Evolutionary conservation across 2,329 filamentous ascomycete genomes (phyloP).

Genomic region (Colletotrichum theobromicola): DNA sequence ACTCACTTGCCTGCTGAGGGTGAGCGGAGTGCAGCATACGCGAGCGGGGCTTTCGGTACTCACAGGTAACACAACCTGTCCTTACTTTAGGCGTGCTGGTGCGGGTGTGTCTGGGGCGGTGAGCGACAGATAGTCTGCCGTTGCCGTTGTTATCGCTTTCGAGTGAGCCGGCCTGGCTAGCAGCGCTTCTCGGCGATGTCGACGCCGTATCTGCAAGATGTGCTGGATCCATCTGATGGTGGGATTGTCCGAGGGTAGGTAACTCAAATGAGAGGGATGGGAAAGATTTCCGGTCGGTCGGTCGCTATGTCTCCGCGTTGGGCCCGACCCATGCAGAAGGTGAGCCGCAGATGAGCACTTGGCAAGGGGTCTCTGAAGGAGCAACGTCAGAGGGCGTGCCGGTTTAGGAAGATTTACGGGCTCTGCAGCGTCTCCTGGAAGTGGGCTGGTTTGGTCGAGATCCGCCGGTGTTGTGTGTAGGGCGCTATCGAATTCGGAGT

Average conservation of each 20-base stretch:
- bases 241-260: not conserved
- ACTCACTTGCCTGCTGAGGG: slow-evolving; percentile 18
- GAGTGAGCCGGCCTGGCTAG: not conserved
- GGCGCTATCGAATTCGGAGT: not conserved
- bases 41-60: not conserved
- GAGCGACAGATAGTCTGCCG: not conserved
- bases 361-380: not conserved
- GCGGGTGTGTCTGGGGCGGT: slow-evolving; percentile 17
- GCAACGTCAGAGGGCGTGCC: not conserved
- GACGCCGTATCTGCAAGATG: slow-evolving; percentile 12
- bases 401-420: not conserved
- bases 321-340: slow-evolving; percentile 1
- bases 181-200: not conserved
- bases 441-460: not conserved
- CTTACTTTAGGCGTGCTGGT: slow-evolving; percentile 23
- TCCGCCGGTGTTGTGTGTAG: not conserved
- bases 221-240: slow-evolving; percentile 10
- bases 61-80: slow-evolving; percentile 24
- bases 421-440: not conserved
- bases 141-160: not conserved
- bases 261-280: slow-evolving; percentile 2
- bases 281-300: not conserved
- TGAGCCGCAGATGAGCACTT: not conserved
- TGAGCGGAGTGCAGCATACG: not conserved
- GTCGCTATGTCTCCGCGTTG: not conserved